Base-by-base conservation (phyloP, 345 rosid genomes). In the Mallotus nudiflorus region DNA sequence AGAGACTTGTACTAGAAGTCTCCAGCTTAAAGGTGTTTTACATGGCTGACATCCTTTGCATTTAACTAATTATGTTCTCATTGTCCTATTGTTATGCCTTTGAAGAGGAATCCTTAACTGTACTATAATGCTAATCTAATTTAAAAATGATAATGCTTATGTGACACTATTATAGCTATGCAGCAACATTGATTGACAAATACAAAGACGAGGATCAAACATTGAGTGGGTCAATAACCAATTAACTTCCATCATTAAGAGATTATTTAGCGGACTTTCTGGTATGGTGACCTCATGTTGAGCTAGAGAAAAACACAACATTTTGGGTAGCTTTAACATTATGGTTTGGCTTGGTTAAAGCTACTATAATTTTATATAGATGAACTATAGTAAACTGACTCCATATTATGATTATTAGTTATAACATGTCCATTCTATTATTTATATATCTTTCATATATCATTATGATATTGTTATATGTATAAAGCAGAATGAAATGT, bases 311-410 rank as follows among this genome's bases (percentile, higher is more conserved):
- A 75, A 95, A 75, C 77, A 58, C 65, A 49, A 84, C 80, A 3
- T 91, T 94, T 62, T 94, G 97, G 98, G 74, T 86, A 39, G 86
- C 87, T 58, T 78, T 94, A 81, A 80, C 95, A 5, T 55, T 91
- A 15, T 91, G 98, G 98, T 67, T 94, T 24, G 88, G 89, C 55
- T 84, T 94, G 82, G 96, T 94, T 57, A 95, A 93, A 62, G 91
- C 97, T 54, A 95, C 98, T 18, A 74, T 94, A 53, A 8, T 91
- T 65, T 81, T 88, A 45, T 96, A 91, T 76, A 76, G 81, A 73
- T 91, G 81, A 93, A 73, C 54, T 24, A 18, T 27, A 39, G 31
- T 33, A 4, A 54, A 35, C 61, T 5, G 11, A 15, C 67, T 48
- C 16, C 27, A 53, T 61, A 44, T 54, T 62, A 69, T 66, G 45